Percentiles rank a stretch among this genome's conserved stretches.
phyloP scores from a whole-genome alignment of 495 filamentous ascomycete genomes.

The Neurospora africana region DNA sequence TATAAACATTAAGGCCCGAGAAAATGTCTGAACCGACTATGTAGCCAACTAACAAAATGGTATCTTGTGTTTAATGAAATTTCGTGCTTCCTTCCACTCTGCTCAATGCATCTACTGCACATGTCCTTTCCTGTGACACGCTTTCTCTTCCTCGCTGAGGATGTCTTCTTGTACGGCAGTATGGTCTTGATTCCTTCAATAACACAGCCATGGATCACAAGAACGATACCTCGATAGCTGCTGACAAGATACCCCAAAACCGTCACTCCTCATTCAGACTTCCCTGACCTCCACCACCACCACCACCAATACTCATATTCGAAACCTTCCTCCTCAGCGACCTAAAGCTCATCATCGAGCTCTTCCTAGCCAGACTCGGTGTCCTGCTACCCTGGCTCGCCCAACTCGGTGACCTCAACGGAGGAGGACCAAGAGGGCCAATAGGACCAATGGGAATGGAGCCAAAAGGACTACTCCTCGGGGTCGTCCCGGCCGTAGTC shows the following conservation, averaged over 20 bases:
- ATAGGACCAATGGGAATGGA: neutral
- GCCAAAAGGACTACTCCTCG: neutral
- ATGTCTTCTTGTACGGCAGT: neutral
- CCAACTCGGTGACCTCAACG: neutral
- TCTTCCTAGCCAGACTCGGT: neutral
- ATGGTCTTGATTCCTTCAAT: neutral
- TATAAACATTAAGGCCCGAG: neutral
- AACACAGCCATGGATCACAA: neutral
- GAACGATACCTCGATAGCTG: neutral
- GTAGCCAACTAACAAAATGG: neutral
- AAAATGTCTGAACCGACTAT: neutral
- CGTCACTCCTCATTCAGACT: neutral
- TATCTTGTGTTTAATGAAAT: neutral
- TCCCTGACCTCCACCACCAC: neutral
- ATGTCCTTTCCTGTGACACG: neutral
- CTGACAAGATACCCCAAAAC: neutral
- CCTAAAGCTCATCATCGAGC: neutral
- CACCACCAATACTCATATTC: neutral
- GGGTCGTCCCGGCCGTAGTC: neutral
- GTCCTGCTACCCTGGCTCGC: neutral
- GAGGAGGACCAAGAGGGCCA: neutral
- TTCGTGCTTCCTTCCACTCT: neutral
- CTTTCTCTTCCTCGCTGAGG: neutral
- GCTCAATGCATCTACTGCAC: neutral
- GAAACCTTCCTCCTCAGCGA: neutral